These are phyloP conservation scores for Biscogniauxia sp. DNA, from an alignment of 2,329 filamentous ascomycete genomes.

Conservation along the genomic window DNA sequence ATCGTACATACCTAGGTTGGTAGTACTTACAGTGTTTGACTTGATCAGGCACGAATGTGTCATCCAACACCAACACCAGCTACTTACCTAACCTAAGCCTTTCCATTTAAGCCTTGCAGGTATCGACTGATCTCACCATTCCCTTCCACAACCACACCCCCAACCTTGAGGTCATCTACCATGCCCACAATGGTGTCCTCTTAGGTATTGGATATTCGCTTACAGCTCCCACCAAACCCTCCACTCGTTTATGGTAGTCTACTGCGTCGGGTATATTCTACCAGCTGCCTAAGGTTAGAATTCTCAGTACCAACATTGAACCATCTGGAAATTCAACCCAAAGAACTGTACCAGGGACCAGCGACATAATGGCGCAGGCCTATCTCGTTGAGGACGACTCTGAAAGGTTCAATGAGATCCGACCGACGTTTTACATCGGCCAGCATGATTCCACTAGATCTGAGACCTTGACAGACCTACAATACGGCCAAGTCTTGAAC, in stretches of 20 bases:
- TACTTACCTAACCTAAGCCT: too few relatives aligned
- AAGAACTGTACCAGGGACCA: neutral
- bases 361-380: slow-evolving; percentile 23
- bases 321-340: neutral
- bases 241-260: neutral
- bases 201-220: neutral
- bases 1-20: neutral
- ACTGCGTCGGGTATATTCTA: too few relatives aligned
- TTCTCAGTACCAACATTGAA: neutral
- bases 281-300: too few relatives aligned
- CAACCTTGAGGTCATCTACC: too few relatives aligned
- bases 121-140: neutral
- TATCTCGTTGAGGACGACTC: slow-evolving; percentile 18
- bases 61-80: neutral
- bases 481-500: slow-evolving; percentile 67
- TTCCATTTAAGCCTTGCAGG: neutral
- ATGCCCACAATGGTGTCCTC: neutral
- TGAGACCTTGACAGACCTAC: slow-evolving; percentile 58
- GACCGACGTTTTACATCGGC: slow-evolving; percentile 64
- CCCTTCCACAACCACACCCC: too few relatives aligned
- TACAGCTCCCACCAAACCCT: neutral
- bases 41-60: neutral
- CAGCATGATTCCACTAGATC: slow-evolving; percentile 68
- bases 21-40: neutral
- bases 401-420: slow-evolving; percentile 46